Evolutionary conservation across 1,284 basidiomycete species (phyloP), one percentile per base, ranked within the genome.

Genomic region (Trichosporon sp.): DNA sequence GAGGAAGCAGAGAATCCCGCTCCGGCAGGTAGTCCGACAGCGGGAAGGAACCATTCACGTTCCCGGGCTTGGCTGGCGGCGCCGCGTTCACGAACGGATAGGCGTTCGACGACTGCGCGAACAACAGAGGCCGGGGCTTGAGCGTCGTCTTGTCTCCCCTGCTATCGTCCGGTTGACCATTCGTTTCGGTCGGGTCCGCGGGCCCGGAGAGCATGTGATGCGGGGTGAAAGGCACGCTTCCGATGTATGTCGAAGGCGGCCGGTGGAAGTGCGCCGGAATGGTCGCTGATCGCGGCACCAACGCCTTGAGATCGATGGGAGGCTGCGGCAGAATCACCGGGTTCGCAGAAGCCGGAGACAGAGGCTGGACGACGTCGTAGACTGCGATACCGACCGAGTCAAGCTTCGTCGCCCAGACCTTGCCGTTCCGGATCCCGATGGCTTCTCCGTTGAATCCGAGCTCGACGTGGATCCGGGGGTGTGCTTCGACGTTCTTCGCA

Each of bases 241-340:
- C 80, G 56, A 84, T 80, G 68, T 82, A 84, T 1, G 82, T 81
- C 1, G 77, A 74, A 7, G 79, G 79, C 1, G 81, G 76, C 14
- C 59, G 67, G 21, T 64, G 56, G 43, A 21, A 31, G 21, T 59
- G 65, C 38, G 68, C 32, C 7, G 63, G 70, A 11, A 65, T 63
- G 16, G 48, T n/a, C 8, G 32, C 67, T 10, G 51, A 61, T 16
- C 66, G 67, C 26, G 67, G 63, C 61, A 65, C 63, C 21, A 69
- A 69, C 68, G 8, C 10, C 68, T 81, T 80, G 3, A 82, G 72
- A 59, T 83, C 78, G 8, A 80, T 77, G 2, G 77, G 78, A 31
- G 83, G 83, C 74, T 84, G 83, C 19, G 83, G 83, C 0, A 84
- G 78, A n/a, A 84, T 78, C 7, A 84, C 81, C 2, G 83, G 83